Evolutionary conservation across 169 alveolate genomes (phyloP).

Genomic region (Theileria luwenshuni): DNA sequence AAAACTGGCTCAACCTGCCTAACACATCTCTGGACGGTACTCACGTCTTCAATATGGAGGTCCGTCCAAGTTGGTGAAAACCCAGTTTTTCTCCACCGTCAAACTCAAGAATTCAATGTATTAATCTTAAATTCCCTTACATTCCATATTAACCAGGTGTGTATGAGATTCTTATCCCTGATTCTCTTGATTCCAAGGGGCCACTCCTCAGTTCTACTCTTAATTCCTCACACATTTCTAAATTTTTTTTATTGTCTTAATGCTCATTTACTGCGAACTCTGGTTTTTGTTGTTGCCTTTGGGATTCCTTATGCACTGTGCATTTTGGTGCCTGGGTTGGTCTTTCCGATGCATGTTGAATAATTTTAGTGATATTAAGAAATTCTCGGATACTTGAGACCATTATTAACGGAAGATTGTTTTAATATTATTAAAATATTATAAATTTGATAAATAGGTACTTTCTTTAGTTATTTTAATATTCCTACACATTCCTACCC

Average conservation of each 20-base stretch:
- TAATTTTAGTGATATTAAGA: neutral
- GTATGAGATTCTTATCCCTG: too few species aligned
- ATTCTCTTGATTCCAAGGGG: too few species aligned
- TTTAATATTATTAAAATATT: conserved; percentile 4
- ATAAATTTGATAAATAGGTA: conserved; percentile 2
- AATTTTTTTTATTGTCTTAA: conserved; percentile 3
- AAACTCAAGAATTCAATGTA: neutral
- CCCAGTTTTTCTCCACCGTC: neutral
- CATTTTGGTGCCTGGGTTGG: conserved; percentile 21
- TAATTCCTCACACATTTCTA: conserved; percentile 7
- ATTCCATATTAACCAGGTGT: too few species aligned
- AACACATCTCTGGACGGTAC: conserved; percentile 75
- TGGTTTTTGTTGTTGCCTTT: neutral
- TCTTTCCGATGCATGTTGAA: conserved; percentile 4
- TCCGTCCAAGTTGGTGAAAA: conserved; percentile 53
- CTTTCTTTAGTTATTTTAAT: too few species aligned
- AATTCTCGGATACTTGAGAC: neutral
- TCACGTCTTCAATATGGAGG: conserved; percentile 66
- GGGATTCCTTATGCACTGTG: conserved; percentile 38
- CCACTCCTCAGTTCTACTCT: neutral
- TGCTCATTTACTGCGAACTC: neutral
- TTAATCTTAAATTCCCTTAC: neutral
- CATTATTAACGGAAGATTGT: neutral
- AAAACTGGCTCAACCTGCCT: conserved; percentile 78
- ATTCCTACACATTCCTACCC: too few species aligned